Conservation (phyloP, 352 stramenopile species). For the Nothophytophthora sp. region DNA sequence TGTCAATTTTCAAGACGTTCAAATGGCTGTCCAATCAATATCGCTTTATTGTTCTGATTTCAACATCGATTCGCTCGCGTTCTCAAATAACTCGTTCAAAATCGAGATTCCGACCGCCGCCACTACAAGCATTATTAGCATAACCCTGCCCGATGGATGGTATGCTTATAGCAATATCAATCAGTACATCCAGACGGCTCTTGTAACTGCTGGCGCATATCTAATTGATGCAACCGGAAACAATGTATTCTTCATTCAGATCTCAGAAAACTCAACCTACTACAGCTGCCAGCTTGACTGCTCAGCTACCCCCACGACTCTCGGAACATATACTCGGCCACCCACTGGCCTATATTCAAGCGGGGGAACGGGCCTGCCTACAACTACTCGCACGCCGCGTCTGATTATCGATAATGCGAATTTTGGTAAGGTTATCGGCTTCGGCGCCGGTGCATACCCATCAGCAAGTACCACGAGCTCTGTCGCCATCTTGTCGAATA, state of each 20-base stretch:
- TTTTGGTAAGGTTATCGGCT: constrained; percentile 6
- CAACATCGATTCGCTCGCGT: not conserved
- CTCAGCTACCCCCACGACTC: not conserved
- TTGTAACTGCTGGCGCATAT: not conserved
- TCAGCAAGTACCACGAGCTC: not conserved
- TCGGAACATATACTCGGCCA: not conserved
- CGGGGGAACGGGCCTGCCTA: not conserved
- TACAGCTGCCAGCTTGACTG: not conserved
- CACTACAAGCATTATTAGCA: not conserved
- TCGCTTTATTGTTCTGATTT: not conserved
- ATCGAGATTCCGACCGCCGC: not conserved
- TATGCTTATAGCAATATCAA: constrained; percentile 1
- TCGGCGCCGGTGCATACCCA: constrained; percentile 1
- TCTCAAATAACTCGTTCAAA: not conserved
- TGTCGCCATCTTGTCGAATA: not conserved
- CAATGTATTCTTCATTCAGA: not conserved
- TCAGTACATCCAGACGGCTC: not conserved
- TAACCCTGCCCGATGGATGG: not conserved
- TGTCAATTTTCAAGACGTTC: not conserved
- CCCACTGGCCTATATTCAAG: constrained; percentile 1
- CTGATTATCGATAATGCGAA: constrained; percentile 8
- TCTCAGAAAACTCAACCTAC: not conserved
- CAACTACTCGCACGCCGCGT: constrained; percentile 1
- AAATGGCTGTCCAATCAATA: not conserved
- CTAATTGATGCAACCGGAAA: not conserved